These are phyloP conservation scores for Closterium sp. DNA, from an alignment of 139 green algal genomes.

Conservation along the genomic window DNA sequence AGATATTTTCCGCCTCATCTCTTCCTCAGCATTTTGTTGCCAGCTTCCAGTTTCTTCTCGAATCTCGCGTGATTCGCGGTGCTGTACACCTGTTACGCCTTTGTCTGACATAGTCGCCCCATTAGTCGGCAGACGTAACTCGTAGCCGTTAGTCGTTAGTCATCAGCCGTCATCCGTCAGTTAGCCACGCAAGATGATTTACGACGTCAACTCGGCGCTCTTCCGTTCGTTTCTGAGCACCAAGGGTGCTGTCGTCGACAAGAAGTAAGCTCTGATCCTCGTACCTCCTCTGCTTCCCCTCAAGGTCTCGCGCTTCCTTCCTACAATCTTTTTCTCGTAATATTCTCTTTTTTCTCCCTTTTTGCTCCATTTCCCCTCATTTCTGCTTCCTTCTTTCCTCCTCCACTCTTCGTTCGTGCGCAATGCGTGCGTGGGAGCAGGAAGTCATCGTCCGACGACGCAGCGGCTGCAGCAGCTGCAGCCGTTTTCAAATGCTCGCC, in stretches of 20 bases:
- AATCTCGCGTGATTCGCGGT: no score
- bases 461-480: no score
- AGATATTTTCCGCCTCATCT: no score
- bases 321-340: background rate
- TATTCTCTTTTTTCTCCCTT: background rate
- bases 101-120: no score
- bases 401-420: background rate
- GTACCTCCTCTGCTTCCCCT: background rate
- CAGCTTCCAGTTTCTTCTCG: no score
- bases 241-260: background rate
- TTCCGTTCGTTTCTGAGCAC: slow-evolving; percentile 36
- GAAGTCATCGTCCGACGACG: no score
- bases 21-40: no score
- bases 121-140: no score
- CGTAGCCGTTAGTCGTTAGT: no score
- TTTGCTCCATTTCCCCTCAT: background rate
- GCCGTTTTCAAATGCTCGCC: no score
- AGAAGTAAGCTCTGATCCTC: background rate
- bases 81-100: no score
- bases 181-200: slow-evolving; percentile 25
- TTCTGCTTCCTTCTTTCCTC: background rate
- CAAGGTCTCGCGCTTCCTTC: background rate
- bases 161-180: background rate
- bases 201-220: slow-evolving; percentile 41
- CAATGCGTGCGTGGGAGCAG: background rate